phyloP scores from a whole-genome alignment of 2,329 filamentous ascomycete genomes.

The Phyllosticta citribraziliensis region DNA sequence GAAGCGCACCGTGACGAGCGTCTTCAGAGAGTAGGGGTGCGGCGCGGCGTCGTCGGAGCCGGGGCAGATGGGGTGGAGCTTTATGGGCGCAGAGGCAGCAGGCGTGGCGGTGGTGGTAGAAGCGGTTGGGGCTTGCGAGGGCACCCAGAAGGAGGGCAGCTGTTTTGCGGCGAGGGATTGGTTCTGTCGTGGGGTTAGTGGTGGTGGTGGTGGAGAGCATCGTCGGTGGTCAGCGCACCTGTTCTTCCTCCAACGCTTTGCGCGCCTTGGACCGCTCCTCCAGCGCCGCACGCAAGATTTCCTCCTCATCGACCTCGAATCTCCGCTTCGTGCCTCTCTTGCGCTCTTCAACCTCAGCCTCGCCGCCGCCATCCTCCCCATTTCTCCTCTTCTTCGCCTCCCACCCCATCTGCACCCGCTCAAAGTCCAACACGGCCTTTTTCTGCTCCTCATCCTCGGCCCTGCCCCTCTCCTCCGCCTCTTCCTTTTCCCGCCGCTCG shows the following conservation, averaged over 20 bases:
- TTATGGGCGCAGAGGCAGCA: conserved; percentile 47
- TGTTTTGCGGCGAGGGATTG: conserved; percentile 47
- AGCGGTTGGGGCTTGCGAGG: conserved; percentile 61
- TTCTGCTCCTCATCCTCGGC: conserved; percentile 60
- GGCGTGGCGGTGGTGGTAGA: conserved; percentile 39
- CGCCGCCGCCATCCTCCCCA: conserved; percentile 20
- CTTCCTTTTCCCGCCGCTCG: conserved; percentile 52
- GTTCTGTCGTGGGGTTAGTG: conserved; percentile 17
- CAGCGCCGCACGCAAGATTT: conserved; percentile 58
- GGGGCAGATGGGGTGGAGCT: conserved; percentile 65
- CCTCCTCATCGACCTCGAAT: conserved; percentile 68
- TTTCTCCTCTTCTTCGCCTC: conserved; percentile 31
- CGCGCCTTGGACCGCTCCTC: conserved; percentile 63
- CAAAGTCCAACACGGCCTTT: conserved; percentile 70
- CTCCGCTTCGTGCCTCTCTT: conserved; percentile 57
- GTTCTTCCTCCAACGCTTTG: conserved; percentile 62
- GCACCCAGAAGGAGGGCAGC: conserved; percentile 88
- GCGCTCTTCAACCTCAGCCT: conserved; percentile 12
- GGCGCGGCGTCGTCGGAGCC: conserved; percentile 55
- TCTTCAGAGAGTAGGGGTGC: conserved; percentile 70
- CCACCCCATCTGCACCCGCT: conserved; percentile 64
- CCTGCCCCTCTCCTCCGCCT: conserved; percentile 48
- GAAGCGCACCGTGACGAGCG: conserved; percentile 67
- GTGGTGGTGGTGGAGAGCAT: neutral
- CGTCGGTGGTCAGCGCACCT: conserved; percentile 35